phyloP scores from a whole-genome alignment of 148 eudicot species.

The Fallopia convolvulus region DNA sequence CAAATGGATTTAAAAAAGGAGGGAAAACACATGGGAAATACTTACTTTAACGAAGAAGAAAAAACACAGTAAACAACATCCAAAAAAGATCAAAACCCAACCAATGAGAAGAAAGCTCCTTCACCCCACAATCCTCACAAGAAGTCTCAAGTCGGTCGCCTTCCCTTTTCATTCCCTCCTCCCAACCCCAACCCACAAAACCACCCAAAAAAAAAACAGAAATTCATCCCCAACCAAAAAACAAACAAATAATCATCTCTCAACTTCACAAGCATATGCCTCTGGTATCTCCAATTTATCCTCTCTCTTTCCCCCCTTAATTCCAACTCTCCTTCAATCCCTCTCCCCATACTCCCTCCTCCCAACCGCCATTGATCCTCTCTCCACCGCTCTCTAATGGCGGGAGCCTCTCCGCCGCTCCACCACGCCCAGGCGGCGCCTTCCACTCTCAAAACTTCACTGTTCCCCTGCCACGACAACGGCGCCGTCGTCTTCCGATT shows the following conservation, averaged over 20 bases:
- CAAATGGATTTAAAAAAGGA: background rate
- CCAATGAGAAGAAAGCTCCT: background rate
- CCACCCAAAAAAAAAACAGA: background rate
- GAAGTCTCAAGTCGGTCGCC: background rate
- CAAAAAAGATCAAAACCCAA: background rate
- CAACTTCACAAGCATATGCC: conserved; percentile 27
- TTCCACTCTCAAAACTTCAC: conserved; percentile 18
- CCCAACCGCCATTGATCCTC: conserved; percentile 11
- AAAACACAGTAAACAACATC: background rate
- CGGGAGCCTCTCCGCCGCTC: conserved; percentile 22
- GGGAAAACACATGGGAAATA: background rate
- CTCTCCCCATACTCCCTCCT: background rate
- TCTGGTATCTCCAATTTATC: conserved; percentile 29
- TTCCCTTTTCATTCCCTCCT: background rate
- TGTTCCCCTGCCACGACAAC: conserved; percentile 14
- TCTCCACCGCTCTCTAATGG: conserved; percentile 16
- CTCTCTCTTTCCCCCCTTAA: background rate
- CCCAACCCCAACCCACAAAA: background rate
- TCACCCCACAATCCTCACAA: background rate
- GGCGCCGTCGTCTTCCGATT: conserved; percentile 8
- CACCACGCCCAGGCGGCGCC: conserved; percentile 17
- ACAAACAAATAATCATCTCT: background rate
- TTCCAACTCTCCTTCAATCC: background rate
- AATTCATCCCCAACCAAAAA: background rate
- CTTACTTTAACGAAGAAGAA: background rate